phyloP scores from a whole-genome alignment of 2,329 filamentous ascomycete species.

The Aureobasidium melanogenum region DNA sequence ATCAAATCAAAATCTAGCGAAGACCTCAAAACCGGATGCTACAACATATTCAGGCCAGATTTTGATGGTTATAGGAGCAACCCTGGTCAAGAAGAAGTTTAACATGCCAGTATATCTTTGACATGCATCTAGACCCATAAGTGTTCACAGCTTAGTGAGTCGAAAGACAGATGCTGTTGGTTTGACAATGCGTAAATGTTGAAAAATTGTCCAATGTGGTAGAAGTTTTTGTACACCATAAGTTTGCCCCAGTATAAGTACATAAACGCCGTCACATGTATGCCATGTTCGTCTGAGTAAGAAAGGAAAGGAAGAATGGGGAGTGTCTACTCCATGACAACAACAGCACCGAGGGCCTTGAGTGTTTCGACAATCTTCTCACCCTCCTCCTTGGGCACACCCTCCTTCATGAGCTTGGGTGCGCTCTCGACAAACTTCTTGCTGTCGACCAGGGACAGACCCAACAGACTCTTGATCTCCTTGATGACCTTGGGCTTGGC shows the following conservation, averaged over 20 bases:
- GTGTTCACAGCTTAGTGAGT: no score
- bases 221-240: constrained; percentile 12
- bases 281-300: neutral
- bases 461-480: constrained; percentile 95
- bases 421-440: constrained; percentile 99
- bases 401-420: constrained; percentile 98
- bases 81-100: neutral
- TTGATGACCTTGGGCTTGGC: constrained; percentile 99
- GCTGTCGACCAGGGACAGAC: constrained; percentile 92
- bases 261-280: constrained; percentile 14
- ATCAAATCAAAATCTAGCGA: neutral
- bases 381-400: constrained; percentile 94
- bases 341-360: constrained; percentile 86
- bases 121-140: no score
- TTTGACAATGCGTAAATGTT: neutral
- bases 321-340: constrained; percentile 68
- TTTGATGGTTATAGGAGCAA: neutral
- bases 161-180: neutral
- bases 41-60: neutral
- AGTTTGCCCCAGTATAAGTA: constrained; percentile 13
- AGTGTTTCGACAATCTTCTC: constrained; percentile 96
- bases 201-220: neutral
- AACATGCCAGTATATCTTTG: neutral
- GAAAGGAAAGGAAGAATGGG: neutral
- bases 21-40: fast-evolving